Evolutionary conservation across 2,329 filamentous ascomycete genomes (phyloP).

Genomic region (Neopestalotiopsis sp.): DNA sequence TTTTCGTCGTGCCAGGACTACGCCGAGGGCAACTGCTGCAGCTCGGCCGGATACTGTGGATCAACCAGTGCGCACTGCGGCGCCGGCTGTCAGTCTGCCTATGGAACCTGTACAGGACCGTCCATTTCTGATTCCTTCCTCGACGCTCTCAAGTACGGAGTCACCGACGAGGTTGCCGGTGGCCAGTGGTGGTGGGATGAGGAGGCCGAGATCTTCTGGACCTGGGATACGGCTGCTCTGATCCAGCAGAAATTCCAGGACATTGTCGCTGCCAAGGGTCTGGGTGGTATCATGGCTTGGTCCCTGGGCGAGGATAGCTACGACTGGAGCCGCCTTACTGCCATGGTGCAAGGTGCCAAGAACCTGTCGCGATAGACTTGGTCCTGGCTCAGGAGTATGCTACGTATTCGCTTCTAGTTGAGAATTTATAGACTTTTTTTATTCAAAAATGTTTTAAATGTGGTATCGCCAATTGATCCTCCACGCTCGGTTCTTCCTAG

Average conservation of each 20-base stretch:
- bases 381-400: not conserved
- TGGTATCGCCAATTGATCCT: too few relatives aligned
- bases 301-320: constrained; percentile 70
- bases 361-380: not conserved
- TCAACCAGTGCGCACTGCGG: constrained; percentile 26
- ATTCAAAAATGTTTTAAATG: too few relatives aligned
- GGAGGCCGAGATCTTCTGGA: constrained; percentile 69
- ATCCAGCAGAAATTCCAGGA: constrained; percentile 66
- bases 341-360: not conserved
- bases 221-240: constrained; percentile 69
- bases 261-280: constrained; percentile 57
- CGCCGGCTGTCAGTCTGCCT: constrained; percentile 35
- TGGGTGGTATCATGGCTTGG: constrained; percentile 80
- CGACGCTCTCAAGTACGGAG: constrained; percentile 56
- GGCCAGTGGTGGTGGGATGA: constrained; percentile 74
- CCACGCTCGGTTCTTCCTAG: too few relatives aligned
- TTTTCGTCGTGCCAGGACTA: constrained; percentile 34
- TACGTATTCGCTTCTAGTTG: not conserved
- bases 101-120: constrained; percentile 49
- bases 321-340: constrained; percentile 45
- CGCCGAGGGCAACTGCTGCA: constrained; percentile 35
- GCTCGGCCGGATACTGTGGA: constrained; percentile 38
- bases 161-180: constrained; percentile 61
- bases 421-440: not conserved
- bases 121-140: constrained; percentile 63